Conservation (phyloP, 2,329 filamentous ascomycete species). For the Ascomycota sp. region DNA sequence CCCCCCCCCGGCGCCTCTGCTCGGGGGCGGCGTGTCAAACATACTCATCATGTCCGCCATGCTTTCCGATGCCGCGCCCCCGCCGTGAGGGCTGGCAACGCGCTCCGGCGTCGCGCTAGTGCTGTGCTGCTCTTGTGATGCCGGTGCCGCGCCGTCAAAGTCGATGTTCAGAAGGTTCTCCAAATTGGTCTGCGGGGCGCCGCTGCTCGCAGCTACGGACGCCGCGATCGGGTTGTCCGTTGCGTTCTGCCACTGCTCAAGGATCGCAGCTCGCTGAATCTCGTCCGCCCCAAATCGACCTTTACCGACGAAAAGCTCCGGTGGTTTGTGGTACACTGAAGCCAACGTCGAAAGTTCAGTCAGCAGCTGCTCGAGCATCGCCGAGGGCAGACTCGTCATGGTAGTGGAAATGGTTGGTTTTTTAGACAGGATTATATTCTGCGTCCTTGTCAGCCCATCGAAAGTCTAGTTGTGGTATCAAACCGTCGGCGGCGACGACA, state of each 20-base stretch:
- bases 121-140: conserved; percentile 47
- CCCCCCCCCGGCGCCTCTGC: conserved; percentile 27
- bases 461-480: no score
- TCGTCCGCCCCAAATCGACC: conserved; percentile 85
- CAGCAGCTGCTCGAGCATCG: conserved; percentile 76
- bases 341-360: conserved; percentile 82
- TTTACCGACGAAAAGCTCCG: conserved; percentile 93
- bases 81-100: conserved; percentile 38
- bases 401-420: conserved; percentile 90
- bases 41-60: conserved; percentile 49
- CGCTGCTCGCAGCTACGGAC: conserved; percentile 36
- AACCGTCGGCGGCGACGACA: no score
- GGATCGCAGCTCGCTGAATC: conserved; percentile 86
- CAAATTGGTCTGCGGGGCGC: conserved; percentile 49
- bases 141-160: conserved; percentile 81
- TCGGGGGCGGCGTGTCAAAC: conserved; percentile 44
- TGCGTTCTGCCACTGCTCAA: conserved; percentile 83
- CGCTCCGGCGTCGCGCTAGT: conserved; percentile 45
- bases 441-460: no score
- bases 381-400: conserved; percentile 69
- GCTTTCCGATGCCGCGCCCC: conserved; percentile 20
- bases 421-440: conserved; percentile 74
- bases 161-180: conserved; percentile 94
- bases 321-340: conserved; percentile 95
- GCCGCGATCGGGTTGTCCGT: conserved; percentile 89